These are phyloP conservation scores for Cladosporium sp. DNA, from an alignment of 2,329 filamentous ascomycete species.

Conservation along the genomic window DNA sequence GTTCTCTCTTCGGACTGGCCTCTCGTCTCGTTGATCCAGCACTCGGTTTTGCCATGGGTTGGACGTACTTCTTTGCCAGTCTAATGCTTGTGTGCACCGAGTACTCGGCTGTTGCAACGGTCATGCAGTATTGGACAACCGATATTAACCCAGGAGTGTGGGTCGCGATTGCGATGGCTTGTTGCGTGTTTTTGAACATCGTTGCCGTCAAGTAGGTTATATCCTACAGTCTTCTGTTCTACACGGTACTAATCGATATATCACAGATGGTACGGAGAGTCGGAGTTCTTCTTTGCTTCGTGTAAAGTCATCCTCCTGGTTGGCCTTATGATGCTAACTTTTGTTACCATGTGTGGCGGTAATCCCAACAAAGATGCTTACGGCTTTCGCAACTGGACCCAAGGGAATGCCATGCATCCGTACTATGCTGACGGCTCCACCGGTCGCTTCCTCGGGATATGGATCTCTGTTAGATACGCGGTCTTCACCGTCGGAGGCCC, in stretches of 20 bases:
- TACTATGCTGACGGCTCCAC: slow-evolving; percentile 13
- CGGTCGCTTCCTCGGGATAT: slow-evolving; percentile 35
- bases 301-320: slow-evolving; percentile 34
- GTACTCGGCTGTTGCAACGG: slow-evolving; percentile 14
- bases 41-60: slow-evolving; percentile 54
- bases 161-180: slow-evolving; percentile 56
- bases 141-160: slow-evolving; percentile 40
- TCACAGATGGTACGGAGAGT: slow-evolving; percentile 15
- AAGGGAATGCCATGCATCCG: slow-evolving; percentile 36
- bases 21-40: slow-evolving; percentile 71
- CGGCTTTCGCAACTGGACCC: slow-evolving; percentile 18
- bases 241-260: slow-evolving; percentile 29
- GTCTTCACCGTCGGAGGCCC: slow-evolving; percentile 54
- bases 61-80: slow-evolving; percentile 23
- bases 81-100: slow-evolving; percentile 16
- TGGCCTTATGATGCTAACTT: slow-evolving; percentile 28
- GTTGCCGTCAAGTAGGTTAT: slow-evolving; percentile 41
- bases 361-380: slow-evolving; percentile 19
- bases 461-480: slow-evolving; percentile 69
- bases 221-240: slow-evolving; percentile 30
- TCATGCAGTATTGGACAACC: slow-evolving; percentile 34
- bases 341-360: slow-evolving; percentile 31
- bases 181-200: slow-evolving; percentile 60
- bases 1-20: slow-evolving; percentile 71
- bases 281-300: slow-evolving; percentile 16